Conservation (phyloP, 2,329 filamentous ascomycete species). For the Pseudogymnoascus sp. region DNA sequence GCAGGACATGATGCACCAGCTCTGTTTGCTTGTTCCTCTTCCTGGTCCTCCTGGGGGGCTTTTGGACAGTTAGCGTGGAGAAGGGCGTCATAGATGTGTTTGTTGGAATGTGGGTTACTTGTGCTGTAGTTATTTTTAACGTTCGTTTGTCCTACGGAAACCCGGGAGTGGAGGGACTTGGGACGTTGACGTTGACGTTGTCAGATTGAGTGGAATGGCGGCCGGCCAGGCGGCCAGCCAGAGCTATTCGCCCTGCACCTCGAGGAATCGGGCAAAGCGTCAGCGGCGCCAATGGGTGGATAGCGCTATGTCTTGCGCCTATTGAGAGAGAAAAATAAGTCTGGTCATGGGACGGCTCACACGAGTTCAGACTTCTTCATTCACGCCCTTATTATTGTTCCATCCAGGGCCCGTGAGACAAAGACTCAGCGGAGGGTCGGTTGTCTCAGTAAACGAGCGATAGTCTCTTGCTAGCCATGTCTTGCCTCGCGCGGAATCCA, state of each 20-base stretch:
- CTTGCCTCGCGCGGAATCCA: neutral
- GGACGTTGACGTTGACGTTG: neutral
- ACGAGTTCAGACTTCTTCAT: neutral
- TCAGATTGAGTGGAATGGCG: neutral
- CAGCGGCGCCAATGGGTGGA: neutral
- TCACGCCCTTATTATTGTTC: neutral
- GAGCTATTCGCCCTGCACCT: neutral
- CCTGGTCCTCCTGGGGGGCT: neutral
- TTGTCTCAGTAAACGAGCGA: neutral
- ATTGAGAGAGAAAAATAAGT: neutral
- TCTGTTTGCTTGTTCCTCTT: neutral
- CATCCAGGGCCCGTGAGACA: neutral
- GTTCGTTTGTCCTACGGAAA: neutral
- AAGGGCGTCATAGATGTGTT: neutral
- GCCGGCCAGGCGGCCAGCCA: neutral
- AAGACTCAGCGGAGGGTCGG: neutral
- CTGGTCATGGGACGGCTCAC: neutral
- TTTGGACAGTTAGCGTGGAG: neutral
- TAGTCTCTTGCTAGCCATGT: neutral
- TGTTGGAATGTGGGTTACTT: neutral
- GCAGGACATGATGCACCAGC: neutral
- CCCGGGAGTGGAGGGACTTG: neutral
- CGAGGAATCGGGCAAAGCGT: neutral
- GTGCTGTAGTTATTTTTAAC: neutral
- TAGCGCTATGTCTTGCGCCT: neutral